These are phyloP conservation scores for Phytophthora idaei DNA, from an alignment of 352 stramenopile genomes.

Conservation along the genomic window DNA sequence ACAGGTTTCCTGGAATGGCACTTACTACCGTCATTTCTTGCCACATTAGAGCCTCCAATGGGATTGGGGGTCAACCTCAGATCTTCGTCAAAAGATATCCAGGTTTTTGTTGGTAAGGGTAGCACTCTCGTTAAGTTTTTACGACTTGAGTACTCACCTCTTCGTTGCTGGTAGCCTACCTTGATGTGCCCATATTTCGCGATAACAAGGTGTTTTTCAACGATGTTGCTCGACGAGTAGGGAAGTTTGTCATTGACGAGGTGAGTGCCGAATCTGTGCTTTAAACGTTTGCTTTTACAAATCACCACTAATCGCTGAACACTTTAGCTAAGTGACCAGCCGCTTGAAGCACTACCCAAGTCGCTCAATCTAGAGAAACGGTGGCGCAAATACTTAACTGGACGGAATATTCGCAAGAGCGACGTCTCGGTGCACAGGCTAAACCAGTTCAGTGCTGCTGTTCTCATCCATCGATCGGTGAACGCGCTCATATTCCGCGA, in stretches of 20 bases:
- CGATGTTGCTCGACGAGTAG: conserved; percentile 54
- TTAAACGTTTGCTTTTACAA: too few species aligned
- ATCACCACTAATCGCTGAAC: too few species aligned
- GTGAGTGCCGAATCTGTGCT: conserved; percentile 15
- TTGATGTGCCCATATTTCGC: conserved; percentile 61
- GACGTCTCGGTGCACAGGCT: conserved; percentile 54
- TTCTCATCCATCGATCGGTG: conserved; percentile 52
- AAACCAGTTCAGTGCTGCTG: conserved; percentile 59
- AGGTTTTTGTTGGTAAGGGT: conserved; percentile 50
- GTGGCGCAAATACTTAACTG: conserved; percentile 58
- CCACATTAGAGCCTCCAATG: conserved; percentile 67
- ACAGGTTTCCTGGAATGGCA: conserved; percentile 84
- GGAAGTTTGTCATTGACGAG: conserved; percentile 68
- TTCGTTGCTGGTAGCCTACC: conserved; percentile 34
- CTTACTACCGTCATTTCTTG: conserved; percentile 64
- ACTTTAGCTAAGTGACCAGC: conserved; percentile 51
- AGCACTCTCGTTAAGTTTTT: conserved; percentile 14
- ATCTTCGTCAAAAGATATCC: conserved; percentile 49
- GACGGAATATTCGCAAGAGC: conserved; percentile 60
- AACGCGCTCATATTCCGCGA: conserved; percentile 58
- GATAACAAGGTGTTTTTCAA: conserved; percentile 77
- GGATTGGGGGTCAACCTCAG: conserved; percentile 54
- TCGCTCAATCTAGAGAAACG: conserved; percentile 62
- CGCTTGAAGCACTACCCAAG: conserved; percentile 51
- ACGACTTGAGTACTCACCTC: not conserved